Evolutionary conservation across 2,329 filamentous ascomycete genomes (phyloP).

Genomic region (Ramularia endophylla): DNA sequence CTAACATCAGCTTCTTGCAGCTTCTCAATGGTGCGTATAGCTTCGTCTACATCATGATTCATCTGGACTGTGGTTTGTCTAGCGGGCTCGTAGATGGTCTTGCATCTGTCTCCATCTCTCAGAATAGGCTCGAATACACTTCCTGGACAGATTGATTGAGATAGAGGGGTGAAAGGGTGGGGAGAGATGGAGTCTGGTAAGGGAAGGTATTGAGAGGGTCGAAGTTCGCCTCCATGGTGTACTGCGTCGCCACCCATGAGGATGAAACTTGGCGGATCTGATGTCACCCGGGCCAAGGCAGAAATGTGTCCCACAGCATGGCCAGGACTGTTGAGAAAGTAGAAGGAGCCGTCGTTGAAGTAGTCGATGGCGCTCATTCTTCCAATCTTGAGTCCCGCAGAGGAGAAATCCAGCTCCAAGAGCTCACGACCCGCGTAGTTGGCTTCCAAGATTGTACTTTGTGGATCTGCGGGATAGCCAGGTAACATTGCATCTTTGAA

Average conservation of each 20-base stretch:
- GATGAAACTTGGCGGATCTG: slow-evolving; percentile 36
- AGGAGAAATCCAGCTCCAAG: slow-evolving; percentile 28
- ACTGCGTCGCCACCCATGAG: slow-evolving; percentile 45
- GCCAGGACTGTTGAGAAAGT: slow-evolving; percentile 48
- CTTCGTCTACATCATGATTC: slow-evolving; percentile 27
- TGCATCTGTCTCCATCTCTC: slow-evolving; percentile 18
- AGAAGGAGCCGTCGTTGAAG: slow-evolving; percentile 52
- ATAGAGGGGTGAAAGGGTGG: slow-evolving; percentile 31
- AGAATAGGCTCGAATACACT: slow-evolving; percentile 36
- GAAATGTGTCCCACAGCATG: slow-evolving; percentile 47
- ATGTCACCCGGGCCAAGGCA: slow-evolving; percentile 41
- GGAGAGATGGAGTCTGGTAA: slow-evolving; percentile 36
- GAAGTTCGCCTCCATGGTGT: slow-evolving; percentile 42
- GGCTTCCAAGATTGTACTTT: slow-evolving; percentile 10
- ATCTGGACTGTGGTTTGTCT: slow-evolving; percentile 21
- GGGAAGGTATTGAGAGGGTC: slow-evolving; percentile 39
- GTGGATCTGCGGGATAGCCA: slow-evolving; percentile 36
- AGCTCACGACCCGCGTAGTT: slow-evolving; percentile 28
- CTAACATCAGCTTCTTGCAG: slow-evolving; percentile 43
- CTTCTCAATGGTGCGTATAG: slow-evolving; percentile 39
- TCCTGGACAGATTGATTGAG: slow-evolving; percentile 34
- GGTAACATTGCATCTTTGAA: slow-evolving; percentile 43
- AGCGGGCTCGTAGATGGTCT: slow-evolving; percentile 27
- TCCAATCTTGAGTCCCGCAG: slow-evolving; percentile 34
- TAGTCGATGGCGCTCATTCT: slow-evolving; percentile 45